These are phyloP conservation scores for Elsinoe australis DNA, from an alignment of 2,329 filamentous ascomycete genomes.

Conservation along the genomic window DNA sequence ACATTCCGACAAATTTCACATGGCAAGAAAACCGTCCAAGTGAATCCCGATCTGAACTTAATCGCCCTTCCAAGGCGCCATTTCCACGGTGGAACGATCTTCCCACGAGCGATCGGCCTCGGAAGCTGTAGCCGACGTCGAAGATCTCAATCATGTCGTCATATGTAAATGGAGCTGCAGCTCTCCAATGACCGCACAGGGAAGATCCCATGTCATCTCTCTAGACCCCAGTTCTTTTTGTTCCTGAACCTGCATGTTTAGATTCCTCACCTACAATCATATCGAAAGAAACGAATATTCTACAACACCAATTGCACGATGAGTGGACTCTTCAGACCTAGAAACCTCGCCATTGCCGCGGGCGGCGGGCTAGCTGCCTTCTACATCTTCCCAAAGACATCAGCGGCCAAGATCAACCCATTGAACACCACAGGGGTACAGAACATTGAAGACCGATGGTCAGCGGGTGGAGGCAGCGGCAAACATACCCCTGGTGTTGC, in stretches of 20 bases:
- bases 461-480: slow-evolving; percentile 29
- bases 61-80: not conserved
- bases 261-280: not conserved
- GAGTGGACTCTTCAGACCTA: slow-evolving; percentile 24
- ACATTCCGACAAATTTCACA: not conserved
- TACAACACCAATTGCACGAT: slow-evolving; percentile 9
- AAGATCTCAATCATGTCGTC: slow-evolving; percentile 16
- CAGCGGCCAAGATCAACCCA: slow-evolving; percentile 20
- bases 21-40: not conserved
- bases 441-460: slow-evolving; percentile 30
- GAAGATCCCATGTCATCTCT: too few relatives aligned
- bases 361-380: slow-evolving; percentile 23
- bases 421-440: slow-evolving; percentile 31
- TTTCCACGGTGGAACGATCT: slow-evolving; percentile 13
- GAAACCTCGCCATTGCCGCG: slow-evolving; percentile 28
- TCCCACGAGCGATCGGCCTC: slow-evolving; percentile 8
- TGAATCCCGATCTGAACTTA: not conserved
- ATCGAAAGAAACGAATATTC: not conserved
- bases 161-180: slow-evolving; percentile 5
- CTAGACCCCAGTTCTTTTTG: too few relatives aligned
- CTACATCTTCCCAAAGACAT: slow-evolving; percentile 22
- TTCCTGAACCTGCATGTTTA: too few relatives aligned
- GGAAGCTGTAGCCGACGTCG: not conserved
- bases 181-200: not conserved
- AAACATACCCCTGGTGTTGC: slow-evolving; percentile 31